phyloP scores from a whole-genome alignment of 495 filamentous ascomycete species.

The Barbatosphaeria neglecta region DNA sequence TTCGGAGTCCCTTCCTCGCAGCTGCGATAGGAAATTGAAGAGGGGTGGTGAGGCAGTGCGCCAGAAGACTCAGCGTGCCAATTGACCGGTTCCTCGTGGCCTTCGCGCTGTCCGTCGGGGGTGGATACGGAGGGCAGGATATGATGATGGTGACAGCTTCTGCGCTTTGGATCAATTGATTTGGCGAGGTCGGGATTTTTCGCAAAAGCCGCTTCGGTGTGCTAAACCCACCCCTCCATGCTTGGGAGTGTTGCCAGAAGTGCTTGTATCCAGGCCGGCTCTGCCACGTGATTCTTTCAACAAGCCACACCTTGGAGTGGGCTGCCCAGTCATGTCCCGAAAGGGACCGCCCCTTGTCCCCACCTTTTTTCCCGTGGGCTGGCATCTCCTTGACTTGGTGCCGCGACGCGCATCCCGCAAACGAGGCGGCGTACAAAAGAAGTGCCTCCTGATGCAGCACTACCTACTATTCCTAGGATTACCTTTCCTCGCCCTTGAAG shows the following conservation, averaged over 20 bases:
- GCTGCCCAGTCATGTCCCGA: too few species aligned
- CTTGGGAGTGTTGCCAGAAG: not conserved
- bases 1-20: not conserved
- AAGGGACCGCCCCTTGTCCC: not conserved
- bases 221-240: not conserved
- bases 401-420: not conserved
- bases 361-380: not conserved
- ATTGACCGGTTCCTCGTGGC: not conserved
- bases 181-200: slow-evolving; percentile 21
- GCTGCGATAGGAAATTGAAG: not conserved
- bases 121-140: not conserved
- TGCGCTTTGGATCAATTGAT: slow-evolving; percentile 9
- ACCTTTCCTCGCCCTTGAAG: too few species aligned
- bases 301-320: not conserved
- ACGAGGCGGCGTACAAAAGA: not conserved
- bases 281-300: not conserved
- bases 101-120: not conserved
- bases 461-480: not conserved
- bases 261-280: too few species aligned
- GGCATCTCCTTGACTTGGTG: not conserved
- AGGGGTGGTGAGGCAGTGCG: slow-evolving; percentile 28
- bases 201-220: slow-evolving; percentile 4
- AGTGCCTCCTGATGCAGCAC: not conserved
- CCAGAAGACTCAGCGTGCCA: slow-evolving; percentile 2
- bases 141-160: not conserved